Evolutionary conservation across 257 asterid species (phyloP), one percentile per base, ranked within the genome.

Genomic region (Rauvolfia tetraphylla): DNA sequence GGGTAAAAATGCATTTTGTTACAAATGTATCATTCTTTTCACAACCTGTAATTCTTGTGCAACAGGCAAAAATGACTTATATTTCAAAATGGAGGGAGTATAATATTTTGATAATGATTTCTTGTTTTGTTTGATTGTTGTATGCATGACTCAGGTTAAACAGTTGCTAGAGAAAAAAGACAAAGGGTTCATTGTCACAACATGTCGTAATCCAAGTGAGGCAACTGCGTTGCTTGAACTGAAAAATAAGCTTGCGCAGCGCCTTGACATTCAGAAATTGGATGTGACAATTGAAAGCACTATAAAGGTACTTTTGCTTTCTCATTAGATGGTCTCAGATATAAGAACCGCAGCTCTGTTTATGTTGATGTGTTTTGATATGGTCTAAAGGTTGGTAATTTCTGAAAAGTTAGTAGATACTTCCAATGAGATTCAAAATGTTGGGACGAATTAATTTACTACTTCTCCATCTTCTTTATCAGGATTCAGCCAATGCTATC

Each of bases 251-350:
- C 92, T 95, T 71, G 72, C 85, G 2, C 86, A 86, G 27, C 96
- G 99, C 53, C 87, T 95, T 38, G 96, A 95, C 83, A 81, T 95
- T 81, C 95, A 81, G 82, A 84, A 46, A 68, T 83, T 95, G 73
- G 97, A 95, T 87, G 96, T 95, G 75, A 88, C 96, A 12, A 48
- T 79, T 27, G 98, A 95, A 81, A 88, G 90, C 85, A 91, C 96
- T 7, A 91, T 95, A 36, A 93, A 92, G 99, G 99, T 91, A 76
- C 63, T 54, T 1, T 57, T 68, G 41, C 42, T 27, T 63, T 67
- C 12, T 79, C n/a, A 46, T 29, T 44, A 36, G 56, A 42, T 75
- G 56, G 57, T 68, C 36, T 25, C 33, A 31, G 25, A 36, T 15
- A 68, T 57, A 71, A 34, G 54, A 49, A 31, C 31, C 29, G 41